Base-by-base conservation (phyloP, 495 filamentous ascomycete genomes). In the Penicillium roqueforti region DNA sequence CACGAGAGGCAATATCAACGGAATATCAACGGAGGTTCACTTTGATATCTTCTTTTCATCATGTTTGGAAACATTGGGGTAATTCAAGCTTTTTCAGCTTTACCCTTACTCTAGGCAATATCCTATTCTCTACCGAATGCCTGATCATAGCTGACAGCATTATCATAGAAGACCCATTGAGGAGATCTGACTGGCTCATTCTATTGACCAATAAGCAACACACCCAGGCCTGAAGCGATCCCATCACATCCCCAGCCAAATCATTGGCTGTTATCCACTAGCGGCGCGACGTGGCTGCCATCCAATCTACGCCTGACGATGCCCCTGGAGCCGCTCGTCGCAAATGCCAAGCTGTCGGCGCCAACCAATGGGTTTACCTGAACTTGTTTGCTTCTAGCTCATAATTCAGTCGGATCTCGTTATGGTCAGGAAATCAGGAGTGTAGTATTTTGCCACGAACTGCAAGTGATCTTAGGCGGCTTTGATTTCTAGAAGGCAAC, bases 311-410 rank as follows among this genome's bases (percentile, higher is more conserved):
- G 60, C 59, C 60, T 63, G 60, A 60, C 44, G 56, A 50, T 36
- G 45, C 42, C 55, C 60, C 63, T 63, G 42, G 52, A 63, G 55
- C 60, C 63, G 63, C 63, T 57, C 45, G 42, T 54, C 42, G 50
- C 43, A 53, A 25, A 20, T 58, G 61, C 61, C 61, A 61, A 64
- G 58, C 43, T 43, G 23, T n/a, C n/a, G 2, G 11, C 8, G 10
- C 4, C 43, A 56, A 44, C 48, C 57, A 60, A 60, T 60, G n/a
- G 28, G 40, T 36, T 23, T 13, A 31, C 19, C 23, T 25, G 18
- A 25, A 51, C 29, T 19, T 52, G 40, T 19, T 42, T 37, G 32
- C 47, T 49, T 20, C 6, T 9, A 25, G 31, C 8, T 38, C 14
- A n/a, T 18, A 26, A 11, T 9, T 26, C 0, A 28, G 18, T 19